Conservation (phyloP, 306 rosid genomes). For the Rubus parviflorus region DNA sequence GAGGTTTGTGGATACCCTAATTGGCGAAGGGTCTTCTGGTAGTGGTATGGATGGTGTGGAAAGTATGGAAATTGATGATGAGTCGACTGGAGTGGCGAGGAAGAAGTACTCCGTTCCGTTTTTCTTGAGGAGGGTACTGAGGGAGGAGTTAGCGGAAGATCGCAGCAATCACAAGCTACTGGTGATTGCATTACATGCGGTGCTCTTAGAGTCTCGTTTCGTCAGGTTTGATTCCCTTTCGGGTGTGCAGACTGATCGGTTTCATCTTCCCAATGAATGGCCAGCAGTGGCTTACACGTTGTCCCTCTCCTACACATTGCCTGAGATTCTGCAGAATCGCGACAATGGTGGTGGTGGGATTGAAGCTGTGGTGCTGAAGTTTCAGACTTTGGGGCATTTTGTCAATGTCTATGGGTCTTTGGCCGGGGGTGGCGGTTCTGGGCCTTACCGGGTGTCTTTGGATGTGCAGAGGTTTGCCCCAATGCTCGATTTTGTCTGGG, state of each 20-base stretch:
- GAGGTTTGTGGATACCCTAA: background rate
- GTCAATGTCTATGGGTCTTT: slow-evolving; percentile 64
- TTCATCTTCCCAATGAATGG: slow-evolving; percentile 39
- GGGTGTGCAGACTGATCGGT: slow-evolving; percentile 26
- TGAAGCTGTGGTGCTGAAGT: slow-evolving; percentile 47
- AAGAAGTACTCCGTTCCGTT: slow-evolving; percentile 39
- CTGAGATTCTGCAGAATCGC: slow-evolving; percentile 43
- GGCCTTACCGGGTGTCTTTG: slow-evolving; percentile 40
- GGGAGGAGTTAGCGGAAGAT: slow-evolving; percentile 41
- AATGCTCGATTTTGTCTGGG: slow-evolving; percentile 39
- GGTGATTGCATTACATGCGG: slow-evolving; percentile 58
- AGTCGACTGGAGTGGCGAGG: slow-evolving; percentile 28
- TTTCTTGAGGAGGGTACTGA: slow-evolving; percentile 52
- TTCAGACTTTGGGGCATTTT: slow-evolving; percentile 55
- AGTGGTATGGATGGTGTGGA: slow-evolving; percentile 1
- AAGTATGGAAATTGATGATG: slow-evolving; percentile 37
- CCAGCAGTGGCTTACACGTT: slow-evolving; percentile 40
- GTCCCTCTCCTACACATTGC: slow-evolving; percentile 58
- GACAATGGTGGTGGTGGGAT: slow-evolving; percentile 9
- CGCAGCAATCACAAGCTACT: slow-evolving; percentile 41
- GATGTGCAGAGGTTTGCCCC: slow-evolving; percentile 45
- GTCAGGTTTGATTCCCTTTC: slow-evolving; percentile 43
- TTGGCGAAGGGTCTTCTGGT: background rate
- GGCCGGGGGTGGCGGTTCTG: slow-evolving; percentile 35
- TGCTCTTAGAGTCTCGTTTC: slow-evolving; percentile 74